Evolutionary conservation across 768 basidiomycete genomes (phyloP), one percentile per base, ranked within the genome.

Genomic region (Xerocomellus intermedius): DNA sequence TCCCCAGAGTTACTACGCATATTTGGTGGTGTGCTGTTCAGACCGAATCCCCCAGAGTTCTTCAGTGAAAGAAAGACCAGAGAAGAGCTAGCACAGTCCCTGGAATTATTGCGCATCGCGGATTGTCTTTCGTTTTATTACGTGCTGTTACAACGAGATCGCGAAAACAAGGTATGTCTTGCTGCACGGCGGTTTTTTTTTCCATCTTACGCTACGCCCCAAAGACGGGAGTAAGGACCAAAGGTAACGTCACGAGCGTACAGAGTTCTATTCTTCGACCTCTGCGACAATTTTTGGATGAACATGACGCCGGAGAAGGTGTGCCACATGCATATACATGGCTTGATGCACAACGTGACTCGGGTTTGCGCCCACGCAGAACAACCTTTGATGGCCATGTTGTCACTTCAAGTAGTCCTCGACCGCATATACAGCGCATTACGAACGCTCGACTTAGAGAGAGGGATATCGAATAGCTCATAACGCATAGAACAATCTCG

Each of bases 91-190:
- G 72, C 79, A 32, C 75, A 80, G 24, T 81, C 80, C 0, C 70
- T 79, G 9, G 89, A 91, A 61, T 73, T 83, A n/a, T 61, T 77
- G 21, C 75, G 89, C 39, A 72, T 92, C 22, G 76, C 80, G 0
- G 87, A 90, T 57, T 83, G 80, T 57, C 71, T 92, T 6, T 81
- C 82, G 17, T 76, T 91, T 48, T 87, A 86, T 64, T 90, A 86
- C 59, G 75, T 86, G 33, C 73, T 90, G 17, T 62, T 89, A 8
- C 68, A 73, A 42, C 73, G 87, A 58, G 89, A 92, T 65, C 63
- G 58, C 9, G 58, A 69, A 5, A 91, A 91, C 63, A 66, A 67
- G 64, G 89, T 88, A 46, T 4, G 73, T 50, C 42, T 4, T 32
- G 12, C 21, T 10, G 8, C 38, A 21, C 19, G 14, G 22, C 24